Base-by-base conservation (phyloP, 2,329 filamentous ascomycete species). In the Venturia asperata region DNA sequence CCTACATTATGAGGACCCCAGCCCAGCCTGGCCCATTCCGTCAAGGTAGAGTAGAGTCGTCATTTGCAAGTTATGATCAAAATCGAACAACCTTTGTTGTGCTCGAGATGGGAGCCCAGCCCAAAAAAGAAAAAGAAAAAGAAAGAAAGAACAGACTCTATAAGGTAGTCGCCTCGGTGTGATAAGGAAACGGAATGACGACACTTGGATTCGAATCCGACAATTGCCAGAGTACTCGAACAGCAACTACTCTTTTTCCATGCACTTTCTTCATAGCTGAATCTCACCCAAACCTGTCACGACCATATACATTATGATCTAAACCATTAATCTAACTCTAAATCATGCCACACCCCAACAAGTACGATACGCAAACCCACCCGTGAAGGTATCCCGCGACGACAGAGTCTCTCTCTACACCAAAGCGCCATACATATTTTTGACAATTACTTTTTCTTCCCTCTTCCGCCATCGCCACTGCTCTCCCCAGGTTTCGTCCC, bases 401-500 rank as follows among this genome's bases (percentile, higher is more conserved):
- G 3, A 5, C 47, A 52, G 6, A 27, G n/a, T 3, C 10, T 27
- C 21, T 10, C 21, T 15, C 21, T 24, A 7, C 24, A 11, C 13
- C 47, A 7, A 24, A 15, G 47, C 47, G 21, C 13, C n/a, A 19
- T 21, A 15, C 21, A 10, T 11, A 30, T 24, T 10, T 5, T 3
- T 27, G 13, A 27, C 10, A 52, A 63, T 58, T 27, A 64, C 21
- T 64, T 64, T n/a, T 60, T 64, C 42, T 49, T 64, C 34, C 47
- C 63, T 11, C n/a, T 61, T 6, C 60, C 60, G 19, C 13, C 13
- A 27, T 45, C 60, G 5, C 39, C 19, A 27, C 60, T 45, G 15
- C 24, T n/a, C 21, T 63, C 61, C 5, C 49, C 42, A 21, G 63
- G 63, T n/a, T 64, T 64, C 63, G 47, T 66, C 21, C 64, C 64